Percentiles rank a stretch among this genome's conserved stretches.
Evolutionary conservation across 805 yeast genomes (phyloP).

Genomic region (Wickerhamiella alocasiicola): DNA sequence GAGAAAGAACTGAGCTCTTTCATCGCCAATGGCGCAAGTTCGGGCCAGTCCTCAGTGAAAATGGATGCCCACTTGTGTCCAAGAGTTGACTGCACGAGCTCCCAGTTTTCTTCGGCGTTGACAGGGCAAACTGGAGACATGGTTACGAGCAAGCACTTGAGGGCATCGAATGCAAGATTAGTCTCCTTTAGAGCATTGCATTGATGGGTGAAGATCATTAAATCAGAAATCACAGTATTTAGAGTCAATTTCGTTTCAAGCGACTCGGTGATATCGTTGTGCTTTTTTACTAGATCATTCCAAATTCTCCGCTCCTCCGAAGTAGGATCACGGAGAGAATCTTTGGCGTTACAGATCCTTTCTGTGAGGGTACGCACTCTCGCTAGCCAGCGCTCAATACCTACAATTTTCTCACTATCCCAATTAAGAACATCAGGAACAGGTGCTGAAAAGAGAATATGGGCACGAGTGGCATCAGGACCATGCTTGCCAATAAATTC

Average conservation of each 20-base stretch:
- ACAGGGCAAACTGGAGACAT: slow-evolving; percentile 77
- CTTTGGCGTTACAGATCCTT: slow-evolving; percentile 2
- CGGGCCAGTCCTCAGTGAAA: slow-evolving; percentile 57
- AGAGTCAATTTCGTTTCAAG: slow-evolving; percentile 47
- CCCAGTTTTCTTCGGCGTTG: slow-evolving; percentile 74
- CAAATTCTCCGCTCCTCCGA: slow-evolving; percentile 43
- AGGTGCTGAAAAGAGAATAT: slow-evolving; percentile 85
- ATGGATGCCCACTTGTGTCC: slow-evolving; percentile 25
- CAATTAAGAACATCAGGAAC: slow-evolving; percentile 69
- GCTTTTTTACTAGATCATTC: slow-evolving; percentile 40
- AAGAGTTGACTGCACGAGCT: slow-evolving; percentile 28
- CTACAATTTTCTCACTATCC: slow-evolving; percentile 81
- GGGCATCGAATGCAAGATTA: slow-evolving; percentile 25
- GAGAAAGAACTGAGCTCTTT: slow-evolving; percentile 35
- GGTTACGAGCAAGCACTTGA: slow-evolving; percentile 41
- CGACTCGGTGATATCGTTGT: slow-evolving; percentile 44
- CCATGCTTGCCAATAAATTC: slow-evolving; percentile 67
- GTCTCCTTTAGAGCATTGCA: slow-evolving; percentile 30
- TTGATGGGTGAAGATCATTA: slow-evolving; percentile 62
- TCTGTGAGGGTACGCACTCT: slow-evolving; percentile 33
- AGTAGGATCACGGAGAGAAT: slow-evolving; percentile 15
- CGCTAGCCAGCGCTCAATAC: slow-evolving; percentile 76
- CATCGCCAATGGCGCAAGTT: slow-evolving; percentile 28
- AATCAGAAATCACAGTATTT: slow-evolving; percentile 80
- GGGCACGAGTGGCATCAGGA: slow-evolving; percentile 91